These are phyloP conservation scores for Termitomyces sp. DNA, from an alignment of 768 basidiomycete genomes.

Conservation along the genomic window DNA sequence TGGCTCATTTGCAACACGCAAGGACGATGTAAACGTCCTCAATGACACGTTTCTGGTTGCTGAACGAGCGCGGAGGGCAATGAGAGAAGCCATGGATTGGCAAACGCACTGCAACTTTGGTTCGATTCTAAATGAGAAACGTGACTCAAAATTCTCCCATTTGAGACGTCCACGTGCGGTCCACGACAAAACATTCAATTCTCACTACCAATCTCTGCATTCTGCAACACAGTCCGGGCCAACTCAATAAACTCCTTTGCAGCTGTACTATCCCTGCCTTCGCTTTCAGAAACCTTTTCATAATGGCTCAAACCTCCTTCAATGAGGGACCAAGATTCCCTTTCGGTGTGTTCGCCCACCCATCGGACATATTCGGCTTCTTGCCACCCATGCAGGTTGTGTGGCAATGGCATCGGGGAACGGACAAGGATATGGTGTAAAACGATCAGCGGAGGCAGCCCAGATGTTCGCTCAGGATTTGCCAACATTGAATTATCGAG, in stretches of 20 bases:
- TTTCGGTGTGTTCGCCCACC: conserved; percentile 86
- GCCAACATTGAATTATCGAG: conserved; percentile 74
- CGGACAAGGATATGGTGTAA: conserved; percentile 91
- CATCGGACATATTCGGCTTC: conserved; percentile 96
- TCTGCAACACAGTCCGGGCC: conserved; percentile 61
- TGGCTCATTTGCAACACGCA: conserved; percentile 29
- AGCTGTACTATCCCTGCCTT: conserved; percentile 40
- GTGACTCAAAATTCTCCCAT: conserved; percentile 1
- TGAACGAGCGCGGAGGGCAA: conserved; percentile 28
- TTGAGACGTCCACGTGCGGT: neutral
- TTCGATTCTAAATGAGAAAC: conserved; percentile 4
- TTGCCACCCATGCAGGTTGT: conserved; percentile 89
- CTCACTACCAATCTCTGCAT: conserved; percentile 23
- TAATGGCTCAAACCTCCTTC: conserved; percentile 76
- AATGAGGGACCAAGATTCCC: conserved; percentile 77
- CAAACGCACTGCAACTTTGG: neutral
- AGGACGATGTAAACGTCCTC: conserved; percentile 37
- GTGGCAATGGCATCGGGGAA: conserved; percentile 82
- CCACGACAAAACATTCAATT: conserved; percentile 1
- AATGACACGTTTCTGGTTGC: conserved; percentile 21
- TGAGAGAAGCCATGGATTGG: conserved; percentile 24
- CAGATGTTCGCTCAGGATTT: conserved; percentile 60
- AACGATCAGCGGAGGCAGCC: conserved; percentile 84
- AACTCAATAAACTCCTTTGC: conserved; percentile 64
- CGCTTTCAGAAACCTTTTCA: conserved; percentile 67